Percentiles rank a stretch among this genome's conserved stretches.
Evolutionary conservation across 345 rosid species (phyloP).

Genomic region (Triadica sebifera): DNA sequence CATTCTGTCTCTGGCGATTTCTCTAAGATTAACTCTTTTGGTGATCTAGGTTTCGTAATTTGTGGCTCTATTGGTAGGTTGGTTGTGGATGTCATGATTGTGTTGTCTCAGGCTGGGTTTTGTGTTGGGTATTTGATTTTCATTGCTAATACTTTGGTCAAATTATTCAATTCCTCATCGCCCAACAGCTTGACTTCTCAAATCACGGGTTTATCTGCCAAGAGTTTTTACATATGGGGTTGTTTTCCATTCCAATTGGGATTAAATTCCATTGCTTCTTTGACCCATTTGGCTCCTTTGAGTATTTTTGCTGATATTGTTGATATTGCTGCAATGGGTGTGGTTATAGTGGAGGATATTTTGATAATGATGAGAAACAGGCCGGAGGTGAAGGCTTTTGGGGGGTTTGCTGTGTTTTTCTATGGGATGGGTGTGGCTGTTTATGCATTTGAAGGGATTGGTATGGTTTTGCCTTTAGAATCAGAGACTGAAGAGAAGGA

Average conservation of each 20-base stretch:
- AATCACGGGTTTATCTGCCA: conserved; percentile 48
- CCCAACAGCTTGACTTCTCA: conserved; percentile 23
- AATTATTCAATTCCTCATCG: conserved; percentile 34
- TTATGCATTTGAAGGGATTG: conserved; percentile 74
- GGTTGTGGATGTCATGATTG: conserved; percentile 64
- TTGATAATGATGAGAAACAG: conserved; percentile 37
- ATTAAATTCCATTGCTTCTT: conserved; percentile 59
- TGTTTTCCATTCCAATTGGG: conserved; percentile 85
- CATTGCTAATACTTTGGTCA: conserved; percentile 56
- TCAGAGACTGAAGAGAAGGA: conserved; percentile 58
- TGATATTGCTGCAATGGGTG: conserved; percentile 74
- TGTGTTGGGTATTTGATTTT: conserved; percentile 84
- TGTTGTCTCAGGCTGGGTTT: conserved; percentile 75
- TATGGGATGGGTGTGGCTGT: conserved; percentile 84
- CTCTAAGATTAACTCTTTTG: conserved; percentile 59
- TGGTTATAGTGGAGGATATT: conserved; percentile 61
- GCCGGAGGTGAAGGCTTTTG: conserved; percentile 53
- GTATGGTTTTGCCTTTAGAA: conserved; percentile 75
- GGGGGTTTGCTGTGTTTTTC: conserved; percentile 57
- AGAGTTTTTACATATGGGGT: conserved; percentile 62
- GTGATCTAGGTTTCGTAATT: conserved; percentile 75
- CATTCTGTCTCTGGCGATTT: conserved; percentile 38
- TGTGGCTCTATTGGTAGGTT: conserved; percentile 67
- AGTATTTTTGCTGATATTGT: conserved; percentile 91
- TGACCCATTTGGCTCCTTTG: conserved; percentile 85